These are phyloP conservation scores for Smallanthus sonchifolius DNA, from an alignment of 129 eudicot species.

Conservation along the genomic window DNA sequence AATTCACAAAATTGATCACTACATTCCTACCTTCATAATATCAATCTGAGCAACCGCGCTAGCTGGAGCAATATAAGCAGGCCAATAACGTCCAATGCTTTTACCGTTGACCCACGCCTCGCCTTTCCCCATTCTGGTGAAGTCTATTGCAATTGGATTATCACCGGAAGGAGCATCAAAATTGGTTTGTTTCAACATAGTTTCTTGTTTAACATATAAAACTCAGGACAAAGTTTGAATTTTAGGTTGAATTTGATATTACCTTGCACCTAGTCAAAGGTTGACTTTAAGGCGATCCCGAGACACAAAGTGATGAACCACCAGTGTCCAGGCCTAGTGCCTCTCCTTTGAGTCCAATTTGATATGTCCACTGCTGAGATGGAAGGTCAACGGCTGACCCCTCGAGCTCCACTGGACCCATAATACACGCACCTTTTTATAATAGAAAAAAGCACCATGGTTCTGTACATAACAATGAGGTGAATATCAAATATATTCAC, in stretches of 20 bases:
- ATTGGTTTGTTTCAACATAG: slow-evolving; percentile 46
- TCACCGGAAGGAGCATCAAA: slow-evolving; percentile 77
- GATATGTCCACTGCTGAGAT: slow-evolving; percentile 79
- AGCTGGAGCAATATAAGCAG: slow-evolving; percentile 49
- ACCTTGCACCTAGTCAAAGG: slow-evolving; percentile 98
- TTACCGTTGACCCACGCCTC: slow-evolving; percentile 97
- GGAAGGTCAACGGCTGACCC: slow-evolving; percentile 72
- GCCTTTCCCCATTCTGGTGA: slow-evolving; percentile 92
- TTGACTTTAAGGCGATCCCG: slow-evolving; percentile 57
- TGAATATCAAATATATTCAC: background rate
- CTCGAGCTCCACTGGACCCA: slow-evolving; percentile 76
- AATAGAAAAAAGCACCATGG: slow-evolving; percentile 81
- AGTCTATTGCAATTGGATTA: slow-evolving; percentile 70
- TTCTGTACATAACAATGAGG: slow-evolving; percentile 53
- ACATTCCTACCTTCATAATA: slow-evolving; percentile 85
- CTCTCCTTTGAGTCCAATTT: slow-evolving; percentile 88
- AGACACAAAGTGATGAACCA: slow-evolving; percentile 60
- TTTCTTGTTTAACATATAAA: background rate
- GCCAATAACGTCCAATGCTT: slow-evolving; percentile 97
- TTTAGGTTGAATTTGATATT: slow-evolving; percentile 5
- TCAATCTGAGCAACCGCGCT: slow-evolving; percentile 64
- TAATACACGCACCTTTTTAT: slow-evolving; percentile 66
- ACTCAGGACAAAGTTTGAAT: background rate
- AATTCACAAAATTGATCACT: too few relatives aligned
- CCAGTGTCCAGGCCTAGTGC: slow-evolving; percentile 56